Base-by-base conservation (phyloP, 2,329 filamentous ascomycete species). In the Periconia sp. region DNA sequence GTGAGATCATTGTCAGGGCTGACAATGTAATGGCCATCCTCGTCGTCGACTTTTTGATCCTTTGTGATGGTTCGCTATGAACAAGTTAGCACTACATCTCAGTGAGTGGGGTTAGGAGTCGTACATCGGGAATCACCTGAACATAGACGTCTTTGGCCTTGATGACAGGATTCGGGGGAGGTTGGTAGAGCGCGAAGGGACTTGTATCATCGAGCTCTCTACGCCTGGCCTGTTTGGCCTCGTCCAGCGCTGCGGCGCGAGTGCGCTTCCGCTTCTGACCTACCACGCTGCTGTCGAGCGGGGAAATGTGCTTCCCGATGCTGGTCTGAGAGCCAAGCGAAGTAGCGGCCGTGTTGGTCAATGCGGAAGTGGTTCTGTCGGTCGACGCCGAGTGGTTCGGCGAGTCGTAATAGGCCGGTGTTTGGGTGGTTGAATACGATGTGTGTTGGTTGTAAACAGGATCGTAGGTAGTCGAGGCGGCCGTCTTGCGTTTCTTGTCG, bases 11-110 rank as follows among this genome's bases (percentile, higher is more conserved):
- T 89, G 62, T 96, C 91, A 30, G 92, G 89, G 1, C 90, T 86
- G 19, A 99, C 92, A 63, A 97, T 91, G 70, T 97, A 99, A 74
- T 99, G 94, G 6, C 94, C 94, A 65, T 99, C 94, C 44, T 97
- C 92, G 61, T 99, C 94, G 66, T 99, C 94, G 43, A 94, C 88
- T 71, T 95, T 94, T 63, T 87, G 81, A 60, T 85, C 74, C 53
- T 80, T 79, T 46, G 71, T 65, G 59, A 75, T 77, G 3, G 75
- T 71, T 56, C 76, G 79, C 80, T 83, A 58, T 35, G 20, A 15
- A 44, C 11, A 15, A 18, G 45, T 50, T 30, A 37, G 41, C 31
- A 17, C 8, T 37, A 17, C 44, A 31, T 5, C n/a, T 35, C 46
- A 40, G 20, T 13, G 3, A 33, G n/a, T 37, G 30, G 23, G 31